Base-by-base conservation (phyloP, 176 grass and related monocot species). In the Carex cristatella region DNA sequence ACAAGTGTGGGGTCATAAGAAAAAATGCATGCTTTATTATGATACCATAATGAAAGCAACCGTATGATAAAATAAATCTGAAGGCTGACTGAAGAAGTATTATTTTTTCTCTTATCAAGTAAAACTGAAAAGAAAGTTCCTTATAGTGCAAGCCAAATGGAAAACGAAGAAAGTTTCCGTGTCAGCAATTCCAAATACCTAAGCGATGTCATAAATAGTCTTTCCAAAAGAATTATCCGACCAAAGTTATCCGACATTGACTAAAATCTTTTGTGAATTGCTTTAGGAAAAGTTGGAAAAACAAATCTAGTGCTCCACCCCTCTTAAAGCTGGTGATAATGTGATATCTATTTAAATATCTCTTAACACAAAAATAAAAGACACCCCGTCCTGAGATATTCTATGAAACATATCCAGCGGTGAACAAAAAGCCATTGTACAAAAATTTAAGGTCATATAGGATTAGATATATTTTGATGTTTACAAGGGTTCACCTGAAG, bases 401-500 rank as follows among this genome's bases (percentile, higher is more conserved):
- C 35, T 10, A 70, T 10, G 37, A 70, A 70, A 18, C 6, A 18
- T 44, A n/a, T 70, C 35, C 2, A n/a, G 33, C 28, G 5, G 32
- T 35, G 12, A 69, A 14, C 5, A 38, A 69, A 35, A 10, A 18
- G 13, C 1, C 30, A 37, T 6, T 12, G 9, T 32, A 65, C 10
- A 65, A 10, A 12, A 28, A 2, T 18, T 60, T 61, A 4, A 65
- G 9, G 10, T 40, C 38, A 4, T 5, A 40, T 40, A 40, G 62
- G 40, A 59, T 28, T 62, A 80, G 16, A 18, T 38, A 59, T 83
- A 83, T 55, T 55, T 33, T 54, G 61, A 68, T 23, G 63, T 30
- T 69, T 83, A 40, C 37, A 78, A 59, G 59, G 66, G 72, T 60
- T 60, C 40, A 61, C 4, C n/a, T 15, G 61, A 75, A 86, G 60